Conservation (phyloP, 2,329 filamentous ascomycete genomes). For the Sodiomyces alkalinus region DNA sequence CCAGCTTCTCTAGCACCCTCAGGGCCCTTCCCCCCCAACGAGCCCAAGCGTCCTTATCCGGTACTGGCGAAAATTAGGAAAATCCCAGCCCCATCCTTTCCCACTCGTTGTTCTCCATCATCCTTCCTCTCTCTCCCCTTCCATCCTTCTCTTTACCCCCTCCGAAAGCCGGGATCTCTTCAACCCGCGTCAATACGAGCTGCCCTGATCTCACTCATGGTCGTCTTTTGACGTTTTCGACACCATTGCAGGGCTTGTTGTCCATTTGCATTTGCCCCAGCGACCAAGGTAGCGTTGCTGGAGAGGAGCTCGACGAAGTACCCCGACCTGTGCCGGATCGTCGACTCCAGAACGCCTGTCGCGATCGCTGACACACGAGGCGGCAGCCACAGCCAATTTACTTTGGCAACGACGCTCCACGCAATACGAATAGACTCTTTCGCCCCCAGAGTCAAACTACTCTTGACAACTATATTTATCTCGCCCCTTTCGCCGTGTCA, state of each 20-base stretch:
- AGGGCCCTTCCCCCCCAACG: slow-evolving; percentile 5
- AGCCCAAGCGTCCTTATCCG: slow-evolving; percentile 8
- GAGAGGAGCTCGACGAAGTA: slow-evolving; percentile 1
- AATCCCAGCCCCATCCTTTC: slow-evolving; percentile 13
- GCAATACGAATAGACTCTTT: too few species aligned
- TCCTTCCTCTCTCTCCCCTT: slow-evolving; percentile 5
- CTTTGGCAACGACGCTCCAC: too few species aligned
- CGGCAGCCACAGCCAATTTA: too few species aligned
- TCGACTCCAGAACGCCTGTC: slow-evolving; percentile 6
- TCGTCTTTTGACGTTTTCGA: slow-evolving; percentile 7
- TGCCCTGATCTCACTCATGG: slow-evolving; percentile 4
- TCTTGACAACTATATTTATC: too few species aligned
- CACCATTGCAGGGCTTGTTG: slow-evolving; percentile 5
- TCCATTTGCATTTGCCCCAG: slow-evolving; percentile 2
- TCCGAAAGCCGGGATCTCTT: too few species aligned
- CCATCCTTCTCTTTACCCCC: slow-evolving; percentile 4
- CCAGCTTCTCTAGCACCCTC: too few species aligned
- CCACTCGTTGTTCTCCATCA: slow-evolving; percentile 6
- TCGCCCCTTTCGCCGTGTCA: too few species aligned
- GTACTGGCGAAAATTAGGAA: slow-evolving; percentile 10
- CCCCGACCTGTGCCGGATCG: slow-evolving; percentile 5
- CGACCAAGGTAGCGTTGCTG: slow-evolving; percentile 5
- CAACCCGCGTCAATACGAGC: too few species aligned
- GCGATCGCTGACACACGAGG: too few species aligned
- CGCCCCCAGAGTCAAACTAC: too few species aligned